Conservation (phyloP, 306 rosid genomes). For the Ormosia semicastrata region DNA sequence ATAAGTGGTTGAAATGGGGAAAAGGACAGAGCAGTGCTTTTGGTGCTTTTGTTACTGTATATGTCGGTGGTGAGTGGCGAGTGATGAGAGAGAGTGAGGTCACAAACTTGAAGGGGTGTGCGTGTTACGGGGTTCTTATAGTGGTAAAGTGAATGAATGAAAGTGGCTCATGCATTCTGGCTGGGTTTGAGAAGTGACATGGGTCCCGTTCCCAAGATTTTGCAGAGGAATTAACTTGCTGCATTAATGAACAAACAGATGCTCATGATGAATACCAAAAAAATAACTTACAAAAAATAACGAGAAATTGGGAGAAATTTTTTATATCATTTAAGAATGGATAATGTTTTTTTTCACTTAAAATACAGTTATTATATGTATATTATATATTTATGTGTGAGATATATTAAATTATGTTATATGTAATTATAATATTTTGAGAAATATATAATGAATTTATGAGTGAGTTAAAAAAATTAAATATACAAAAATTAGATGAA, state of each 20-base stretch:
- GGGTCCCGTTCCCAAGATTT: constrained; percentile 35
- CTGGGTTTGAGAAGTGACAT: neutral
- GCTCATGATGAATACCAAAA: neutral
- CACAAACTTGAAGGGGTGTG: neutral
- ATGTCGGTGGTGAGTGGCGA: neutral
- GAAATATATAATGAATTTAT: no score
- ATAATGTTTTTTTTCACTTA: no score
- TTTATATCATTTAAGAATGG: no score
- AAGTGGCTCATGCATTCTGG: constrained; percentile 31
- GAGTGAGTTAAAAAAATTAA: no score
- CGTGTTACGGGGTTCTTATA: neutral
- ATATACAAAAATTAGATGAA: no score
- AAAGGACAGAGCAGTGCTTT: constrained; percentile 15
- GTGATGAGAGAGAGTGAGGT: neutral
- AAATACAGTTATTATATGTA: no score
- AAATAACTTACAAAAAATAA: no score
- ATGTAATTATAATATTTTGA: no score
- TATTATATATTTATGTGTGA: no score
- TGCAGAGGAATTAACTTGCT: constrained; percentile 19
- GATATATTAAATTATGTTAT: no score
- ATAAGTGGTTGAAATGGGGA: neutral
- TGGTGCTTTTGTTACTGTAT: neutral
- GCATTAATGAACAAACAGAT: constrained; percentile 33
- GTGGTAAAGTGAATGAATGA: neutral
- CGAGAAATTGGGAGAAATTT: no score